phyloP scores from a whole-genome alignment of 306 rosid species.

The Cicer cuneatum region DNA sequence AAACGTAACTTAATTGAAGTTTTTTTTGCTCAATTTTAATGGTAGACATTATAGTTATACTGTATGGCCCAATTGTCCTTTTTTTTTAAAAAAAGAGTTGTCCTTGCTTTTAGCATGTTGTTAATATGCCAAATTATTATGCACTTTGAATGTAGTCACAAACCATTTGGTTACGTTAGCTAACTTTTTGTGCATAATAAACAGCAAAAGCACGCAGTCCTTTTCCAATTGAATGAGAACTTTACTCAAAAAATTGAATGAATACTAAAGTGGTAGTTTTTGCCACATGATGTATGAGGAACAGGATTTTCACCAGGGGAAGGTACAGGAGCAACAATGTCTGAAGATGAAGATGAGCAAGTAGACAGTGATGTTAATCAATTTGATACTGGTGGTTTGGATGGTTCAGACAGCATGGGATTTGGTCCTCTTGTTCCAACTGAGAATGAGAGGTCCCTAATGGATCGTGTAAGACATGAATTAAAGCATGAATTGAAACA shows the following conservation, averaged over 20 bases:
- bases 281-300: constrained; percentile 30
- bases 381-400: constrained; percentile 76
- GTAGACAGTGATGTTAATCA: constrained; percentile 81
- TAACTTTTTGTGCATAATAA: constrained; percentile 25
- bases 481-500: constrained; percentile 91
- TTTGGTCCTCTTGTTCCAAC: constrained; percentile 98
- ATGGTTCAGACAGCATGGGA: constrained; percentile 86
- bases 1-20: neutral
- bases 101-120: constrained; percentile 34
- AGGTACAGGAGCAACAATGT: constrained; percentile 99
- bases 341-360: constrained; percentile 94
- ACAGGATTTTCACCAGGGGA: constrained; percentile 97
- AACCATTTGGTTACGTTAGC: constrained; percentile 17
- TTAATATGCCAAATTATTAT: constrained; percentile 3
- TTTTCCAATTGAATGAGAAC: constrained; percentile 21
- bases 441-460: constrained; percentile 94
- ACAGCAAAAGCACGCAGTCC: constrained; percentile 3
- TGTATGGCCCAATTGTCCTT: constrained; percentile 7
- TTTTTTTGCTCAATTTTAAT: constrained; percentile 7
- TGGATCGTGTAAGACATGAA: constrained; percentile 98
- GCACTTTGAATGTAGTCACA: constrained; percentile 12
- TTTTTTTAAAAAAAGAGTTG: constrained; percentile 1
- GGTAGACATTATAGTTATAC: constrained; percentile 17
- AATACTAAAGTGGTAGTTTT: constrained; percentile 23
- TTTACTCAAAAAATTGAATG: neutral